Evolutionary conservation across 306 rosid genomes (phyloP).

Genomic region (Fagus crenata): DNA sequence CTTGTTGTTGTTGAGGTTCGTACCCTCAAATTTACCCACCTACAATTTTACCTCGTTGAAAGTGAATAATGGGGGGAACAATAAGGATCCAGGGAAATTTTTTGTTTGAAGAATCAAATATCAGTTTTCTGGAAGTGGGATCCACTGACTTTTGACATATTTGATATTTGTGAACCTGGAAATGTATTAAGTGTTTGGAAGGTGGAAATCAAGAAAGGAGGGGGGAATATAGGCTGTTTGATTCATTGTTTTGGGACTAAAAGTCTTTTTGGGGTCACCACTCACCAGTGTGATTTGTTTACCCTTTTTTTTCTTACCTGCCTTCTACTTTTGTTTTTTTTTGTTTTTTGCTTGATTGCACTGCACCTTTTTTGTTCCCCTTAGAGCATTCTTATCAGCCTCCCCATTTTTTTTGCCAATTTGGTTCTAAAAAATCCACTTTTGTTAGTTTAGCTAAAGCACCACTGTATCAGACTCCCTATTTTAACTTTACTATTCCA

Average conservation of each 20-base stretch:
- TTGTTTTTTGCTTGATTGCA: no score
- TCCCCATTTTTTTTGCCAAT: no score
- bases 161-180: background rate
- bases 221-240: background rate
- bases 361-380: background rate
- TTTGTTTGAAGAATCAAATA: background rate
- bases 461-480: no score
- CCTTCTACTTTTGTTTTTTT: no score
- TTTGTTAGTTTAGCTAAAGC: no score
- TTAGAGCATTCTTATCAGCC: no score
- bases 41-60: background rate
- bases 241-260: background rate
- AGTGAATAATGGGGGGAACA: background rate
- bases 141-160: slow-evolving; percentile 1
- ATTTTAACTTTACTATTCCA: no score
- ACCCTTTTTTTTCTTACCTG: background rate
- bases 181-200: background rate
- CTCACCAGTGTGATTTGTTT: background rate
- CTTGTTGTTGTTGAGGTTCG: no score
- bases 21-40: no score
- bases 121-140: slow-evolving; percentile 5
- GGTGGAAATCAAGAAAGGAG: no score
- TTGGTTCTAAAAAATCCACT: no score
- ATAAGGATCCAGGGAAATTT: background rate
- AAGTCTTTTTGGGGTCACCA: no score